Conservation (phyloP, 163 green algal species). For the Chlamydomonas reinhardtii region DNA sequence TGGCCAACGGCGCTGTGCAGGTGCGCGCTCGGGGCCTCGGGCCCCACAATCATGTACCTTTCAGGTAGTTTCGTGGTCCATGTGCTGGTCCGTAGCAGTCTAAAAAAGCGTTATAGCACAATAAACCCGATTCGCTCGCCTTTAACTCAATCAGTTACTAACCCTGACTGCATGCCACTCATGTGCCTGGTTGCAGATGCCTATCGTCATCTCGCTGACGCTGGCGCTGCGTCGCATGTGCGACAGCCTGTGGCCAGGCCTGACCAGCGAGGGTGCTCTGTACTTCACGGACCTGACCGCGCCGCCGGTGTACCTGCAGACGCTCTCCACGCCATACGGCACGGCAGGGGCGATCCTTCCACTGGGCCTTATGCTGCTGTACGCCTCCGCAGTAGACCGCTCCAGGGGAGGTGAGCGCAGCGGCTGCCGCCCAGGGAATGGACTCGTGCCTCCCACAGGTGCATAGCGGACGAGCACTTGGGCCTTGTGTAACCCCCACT, state of each 20-base stretch:
- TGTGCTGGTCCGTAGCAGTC: too few relatives aligned
- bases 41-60: too few relatives aligned
- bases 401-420: slow-evolving; percentile 30
- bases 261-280: slow-evolving; percentile 35
- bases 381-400: slow-evolving; percentile 21
- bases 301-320: slow-evolving; percentile 49
- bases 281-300: slow-evolving; percentile 53
- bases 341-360: slow-evolving; percentile 53
- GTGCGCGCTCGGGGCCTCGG: slow-evolving; percentile 24
- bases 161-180: too few relatives aligned
- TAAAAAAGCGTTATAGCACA: too few relatives aligned
- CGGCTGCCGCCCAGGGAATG: background rate
- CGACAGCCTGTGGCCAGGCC: slow-evolving; percentile 52
- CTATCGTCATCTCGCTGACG: slow-evolving; percentile 10
- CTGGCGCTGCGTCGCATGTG: slow-evolving; percentile 47
- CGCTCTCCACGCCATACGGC: slow-evolving; percentile 54
- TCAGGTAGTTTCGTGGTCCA: too few relatives aligned
- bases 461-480: too few relatives aligned
- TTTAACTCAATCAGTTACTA: too few relatives aligned
- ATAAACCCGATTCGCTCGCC: too few relatives aligned
- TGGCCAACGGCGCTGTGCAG: slow-evolving; percentile 44
- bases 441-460: too few relatives aligned
- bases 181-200: background rate
- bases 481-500: too few relatives aligned
- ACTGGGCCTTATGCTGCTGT: slow-evolving; percentile 45